Conservation (phyloP, 331 rosid species). For the Rhamnella rubrinervis region DNA sequence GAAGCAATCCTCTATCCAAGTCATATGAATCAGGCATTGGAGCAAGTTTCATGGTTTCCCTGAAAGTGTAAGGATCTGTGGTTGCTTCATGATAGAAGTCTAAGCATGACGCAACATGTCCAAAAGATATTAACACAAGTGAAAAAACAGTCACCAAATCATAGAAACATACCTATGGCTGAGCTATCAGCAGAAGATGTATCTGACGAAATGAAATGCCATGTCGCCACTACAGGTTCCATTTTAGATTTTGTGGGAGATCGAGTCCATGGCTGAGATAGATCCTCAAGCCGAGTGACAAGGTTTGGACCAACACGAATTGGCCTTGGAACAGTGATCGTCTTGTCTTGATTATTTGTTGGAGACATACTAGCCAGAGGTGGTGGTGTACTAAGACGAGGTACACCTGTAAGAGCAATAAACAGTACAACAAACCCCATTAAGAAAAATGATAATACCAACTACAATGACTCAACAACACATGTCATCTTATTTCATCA, state of each 20-base stretch:
- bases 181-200: constrained; percentile 52
- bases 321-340: constrained; percentile 77
- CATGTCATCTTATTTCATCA: constrained; percentile 7
- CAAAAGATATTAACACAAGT: constrained; percentile 23
- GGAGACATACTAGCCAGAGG: constrained; percentile 58
- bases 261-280: constrained; percentile 98
- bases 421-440: constrained; percentile 9
- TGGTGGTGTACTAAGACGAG: constrained; percentile 98
- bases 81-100: constrained; percentile 97
- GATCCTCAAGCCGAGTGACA: constrained; percentile 77
- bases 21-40: constrained; percentile 98
- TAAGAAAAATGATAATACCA: not conserved
- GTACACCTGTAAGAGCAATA: constrained; percentile 72
- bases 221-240: constrained; percentile 85
- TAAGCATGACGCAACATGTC: constrained; percentile 23
- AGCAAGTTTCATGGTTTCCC: constrained; percentile 85
- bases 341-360: constrained; percentile 60
- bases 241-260: constrained; percentile 85
- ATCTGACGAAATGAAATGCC: constrained; percentile 74
- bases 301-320: constrained; percentile 74
- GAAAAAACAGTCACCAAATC: constrained; percentile 26
- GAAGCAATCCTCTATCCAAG: constrained; percentile 95
- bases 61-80: constrained; percentile 98
- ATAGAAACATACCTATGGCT: constrained; percentile 65
- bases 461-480: constrained; percentile 4